Percentiles rank a stretch among this genome's conserved stretches.
These are phyloP conservation scores for Sarocladium strictum DNA, from an alignment of 2,329 filamentous ascomycete species.

Conservation along the genomic window DNA sequence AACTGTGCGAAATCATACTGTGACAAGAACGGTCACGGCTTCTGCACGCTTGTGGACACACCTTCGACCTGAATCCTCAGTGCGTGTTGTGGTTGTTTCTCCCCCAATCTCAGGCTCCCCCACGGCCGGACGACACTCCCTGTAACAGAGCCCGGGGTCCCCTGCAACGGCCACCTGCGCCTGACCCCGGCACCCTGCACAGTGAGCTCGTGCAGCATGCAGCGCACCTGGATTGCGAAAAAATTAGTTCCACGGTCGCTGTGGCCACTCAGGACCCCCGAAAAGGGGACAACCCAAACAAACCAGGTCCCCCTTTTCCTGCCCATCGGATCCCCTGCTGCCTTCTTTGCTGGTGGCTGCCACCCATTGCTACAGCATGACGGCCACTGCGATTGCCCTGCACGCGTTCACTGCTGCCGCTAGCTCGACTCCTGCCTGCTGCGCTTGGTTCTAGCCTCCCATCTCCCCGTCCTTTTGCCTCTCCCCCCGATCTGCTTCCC, in stretches of 20 bases:
- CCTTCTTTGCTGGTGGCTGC: background rate
- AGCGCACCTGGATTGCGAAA: slow-evolving; percentile 3
- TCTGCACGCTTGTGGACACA: background rate
- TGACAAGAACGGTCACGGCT: background rate
- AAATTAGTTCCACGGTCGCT: slow-evolving; percentile 3
- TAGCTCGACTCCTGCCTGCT: background rate
- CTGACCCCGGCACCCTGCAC: background rate
- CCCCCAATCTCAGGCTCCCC: background rate
- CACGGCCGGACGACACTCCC: background rate
- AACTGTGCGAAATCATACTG: background rate
- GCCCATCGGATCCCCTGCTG: no score
- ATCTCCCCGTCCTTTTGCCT: slow-evolving; percentile 1
- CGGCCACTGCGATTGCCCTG: slow-evolving; percentile 12
- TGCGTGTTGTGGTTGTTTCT: no score
- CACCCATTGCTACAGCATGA: background rate
- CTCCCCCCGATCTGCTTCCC: background rate
- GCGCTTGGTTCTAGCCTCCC: slow-evolving; percentile 1
- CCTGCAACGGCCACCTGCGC: background rate
- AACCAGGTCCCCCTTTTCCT: background rate
- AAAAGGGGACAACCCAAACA: slow-evolving; percentile 1
- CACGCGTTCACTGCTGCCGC: background rate
- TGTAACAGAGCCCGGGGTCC: background rate
- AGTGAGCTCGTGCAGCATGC: background rate
- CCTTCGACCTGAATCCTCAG: no score
- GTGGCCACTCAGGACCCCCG: slow-evolving; percentile 2